Conservation (phyloP, 805 yeast genomes). For the Wickerhamomyces queroliae region DNA sequence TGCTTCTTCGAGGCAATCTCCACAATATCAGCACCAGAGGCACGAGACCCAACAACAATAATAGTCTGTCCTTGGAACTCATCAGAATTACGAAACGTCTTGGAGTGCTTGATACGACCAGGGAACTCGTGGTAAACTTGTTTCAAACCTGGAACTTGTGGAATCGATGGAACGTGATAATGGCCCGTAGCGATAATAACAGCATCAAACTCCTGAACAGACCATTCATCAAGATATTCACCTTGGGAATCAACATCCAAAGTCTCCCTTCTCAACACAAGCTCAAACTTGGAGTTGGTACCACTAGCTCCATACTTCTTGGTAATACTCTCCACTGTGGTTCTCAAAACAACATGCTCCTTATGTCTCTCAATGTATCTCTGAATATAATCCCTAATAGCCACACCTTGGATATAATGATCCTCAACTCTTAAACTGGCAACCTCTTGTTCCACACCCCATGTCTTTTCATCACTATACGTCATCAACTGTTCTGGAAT, state of each 20-base stretch:
- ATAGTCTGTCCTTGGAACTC: conserved; percentile 27
- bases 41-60: conserved; percentile 59
- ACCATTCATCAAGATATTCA: conserved; percentile 30
- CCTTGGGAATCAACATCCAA: conserved; percentile 13
- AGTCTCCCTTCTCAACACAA: conserved; percentile 25
- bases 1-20: conserved; percentile 6
- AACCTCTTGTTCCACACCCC: conserved; percentile 25
- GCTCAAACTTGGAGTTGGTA: conserved; percentile 19
- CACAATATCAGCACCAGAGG: conserved; percentile 60
- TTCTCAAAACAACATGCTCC: conserved; percentile 22
- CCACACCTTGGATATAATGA: conserved; percentile 43
- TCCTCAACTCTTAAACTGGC: conserved; percentile 26
- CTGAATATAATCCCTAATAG: conserved; percentile 50
- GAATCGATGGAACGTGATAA: conserved; percentile 48
- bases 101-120: conserved; percentile 24
- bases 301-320: conserved; percentile 10
- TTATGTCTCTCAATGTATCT: conserved; percentile 32
- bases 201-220: conserved; percentile 28
- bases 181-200: conserved; percentile 54
- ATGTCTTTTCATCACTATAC: conserved; percentile 31
- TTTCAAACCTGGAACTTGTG: conserved; percentile 41
- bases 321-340: conserved; percentile 35
- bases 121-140: conserved; percentile 17
- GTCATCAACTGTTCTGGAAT: conserved; percentile 41
- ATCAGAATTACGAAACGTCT: conserved; percentile 18